Base-by-base conservation (phyloP, 116 monocot species). In the Iris pallida region DNA sequence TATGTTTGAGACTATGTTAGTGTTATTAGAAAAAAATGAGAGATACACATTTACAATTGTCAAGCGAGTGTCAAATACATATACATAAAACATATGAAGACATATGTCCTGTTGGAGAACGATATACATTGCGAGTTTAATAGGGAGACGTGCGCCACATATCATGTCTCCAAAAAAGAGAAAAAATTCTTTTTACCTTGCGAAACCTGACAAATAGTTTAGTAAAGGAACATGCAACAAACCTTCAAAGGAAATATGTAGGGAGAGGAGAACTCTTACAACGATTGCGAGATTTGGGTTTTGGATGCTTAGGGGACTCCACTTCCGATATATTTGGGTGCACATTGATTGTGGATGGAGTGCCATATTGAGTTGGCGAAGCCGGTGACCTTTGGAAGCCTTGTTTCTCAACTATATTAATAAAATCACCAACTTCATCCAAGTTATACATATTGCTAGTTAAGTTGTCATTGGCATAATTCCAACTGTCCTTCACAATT, bases 251-350 rank as follows among this genome's bases (percentile, higher is more conserved):
- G 30, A 56, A 56, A 19, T 54, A 4, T 4, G 4, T 0, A n/a
- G n/a, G n/a, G n/a, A n/a, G 0, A 12, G 7, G 57, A 10, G 2
- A 8, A 30, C 51, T 60, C 87, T 87, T 80, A 87, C 83, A 72
- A 43, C 49, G 79, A 56, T 81, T 87, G 53, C 62, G 79, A 74
- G 64, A 49, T 52, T 76, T 87, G 0, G 60, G 5, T 65, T 73
- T 83, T 47, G 55, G 45, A 73, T 12, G 14, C 41, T 45, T 66
- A 54, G 46, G 55, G 20, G 44, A 6, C 7, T 69, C 57, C 44
- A 45, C 5, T 63, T 47, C 57, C 42, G 55, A 41, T 72, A 17
- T 47, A 61, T 42, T 74, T 42, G 10, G 40, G 13, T 48, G 14
- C 20, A 10, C 3, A 20, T 11, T 42, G 5, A 10, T 49, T 14